These are phyloP conservation scores for Microcera coccophila DNA, from an alignment of 2,329 filamentous ascomycete genomes.

Conservation along the genomic window DNA sequence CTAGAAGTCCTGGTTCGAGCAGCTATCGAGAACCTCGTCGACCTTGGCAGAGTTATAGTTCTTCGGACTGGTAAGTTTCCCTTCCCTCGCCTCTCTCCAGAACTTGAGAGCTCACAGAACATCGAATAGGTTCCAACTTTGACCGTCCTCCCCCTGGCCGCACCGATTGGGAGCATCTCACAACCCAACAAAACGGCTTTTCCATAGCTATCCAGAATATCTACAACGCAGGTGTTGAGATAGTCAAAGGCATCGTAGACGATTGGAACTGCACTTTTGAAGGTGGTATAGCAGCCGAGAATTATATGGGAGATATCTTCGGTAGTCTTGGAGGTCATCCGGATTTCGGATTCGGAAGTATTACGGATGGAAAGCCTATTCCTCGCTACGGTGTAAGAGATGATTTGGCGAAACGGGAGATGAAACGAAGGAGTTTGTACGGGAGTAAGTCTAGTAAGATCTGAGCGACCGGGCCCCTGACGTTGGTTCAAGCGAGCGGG, in stretches of 20 bases:
- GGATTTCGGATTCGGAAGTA: conserved; percentile 58
- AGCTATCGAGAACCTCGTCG: conserved; percentile 53
- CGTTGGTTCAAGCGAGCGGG: too few species aligned
- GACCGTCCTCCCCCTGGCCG: conserved; percentile 62
- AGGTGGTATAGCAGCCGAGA: conserved; percentile 53
- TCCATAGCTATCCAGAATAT: conserved; percentile 61
- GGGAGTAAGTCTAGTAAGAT: conserved; percentile 23
- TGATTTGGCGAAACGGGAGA: conserved; percentile 26
- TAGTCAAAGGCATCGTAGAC: conserved; percentile 59
- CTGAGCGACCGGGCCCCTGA: conserved; percentile 1
- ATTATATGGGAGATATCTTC: conserved; percentile 70
- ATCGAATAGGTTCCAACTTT: conserved; percentile 57
- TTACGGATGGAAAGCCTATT: conserved; percentile 36
- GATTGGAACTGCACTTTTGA: conserved; percentile 59
- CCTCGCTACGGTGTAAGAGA: conserved; percentile 15
- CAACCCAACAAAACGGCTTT: conserved; percentile 61
- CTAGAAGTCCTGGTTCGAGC: conserved; percentile 62
- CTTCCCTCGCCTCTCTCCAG: not conserved
- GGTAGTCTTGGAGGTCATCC: conserved; percentile 62
- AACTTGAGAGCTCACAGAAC: not conserved
- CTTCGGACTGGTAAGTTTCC: conserved; percentile 53
- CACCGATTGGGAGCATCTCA: conserved; percentile 56
- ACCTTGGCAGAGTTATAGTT: conserved; percentile 64
- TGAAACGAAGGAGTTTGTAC: conserved; percentile 25
- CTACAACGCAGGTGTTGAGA: conserved; percentile 60